Evolutionary conservation across 2,329 filamentous ascomycete species (phyloP).

Genomic region (Xylaria polymorpha): DNA sequence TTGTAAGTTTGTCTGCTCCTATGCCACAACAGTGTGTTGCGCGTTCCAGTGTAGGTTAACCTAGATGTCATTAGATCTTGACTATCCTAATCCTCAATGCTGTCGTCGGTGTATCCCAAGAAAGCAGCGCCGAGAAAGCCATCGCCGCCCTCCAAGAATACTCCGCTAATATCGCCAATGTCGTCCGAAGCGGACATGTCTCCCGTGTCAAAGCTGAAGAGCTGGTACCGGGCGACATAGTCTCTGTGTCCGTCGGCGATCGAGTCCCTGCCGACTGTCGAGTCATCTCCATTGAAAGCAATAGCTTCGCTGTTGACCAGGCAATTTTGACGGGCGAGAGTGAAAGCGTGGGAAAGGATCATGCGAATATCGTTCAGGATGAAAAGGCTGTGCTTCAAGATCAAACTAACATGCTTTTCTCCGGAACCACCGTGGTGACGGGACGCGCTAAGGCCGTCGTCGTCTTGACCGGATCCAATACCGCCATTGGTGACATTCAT

Average conservation of each 20-base stretch:
- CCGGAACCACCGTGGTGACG: slow-evolving; percentile 95
- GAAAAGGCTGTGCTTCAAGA: slow-evolving; percentile 93
- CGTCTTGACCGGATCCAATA: slow-evolving; percentile 87
- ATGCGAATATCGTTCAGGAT: slow-evolving; percentile 74
- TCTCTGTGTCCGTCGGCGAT: slow-evolving; percentile 89
- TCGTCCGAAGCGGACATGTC: slow-evolving; percentile 83
- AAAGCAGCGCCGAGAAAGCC: slow-evolving; percentile 98
- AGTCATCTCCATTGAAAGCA: slow-evolving; percentile 90
- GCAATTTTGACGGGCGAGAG: slow-evolving; percentile 97
- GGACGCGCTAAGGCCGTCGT: slow-evolving; percentile 93
- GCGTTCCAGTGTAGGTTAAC: slow-evolving; percentile 38
- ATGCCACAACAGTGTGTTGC: slow-evolving; percentile 1
- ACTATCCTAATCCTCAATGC: slow-evolving; percentile 97
- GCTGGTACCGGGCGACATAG: slow-evolving; percentile 91
- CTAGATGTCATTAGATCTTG: slow-evolving; percentile 74
- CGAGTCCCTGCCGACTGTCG: slow-evolving; percentile 96
- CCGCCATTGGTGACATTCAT: slow-evolving; percentile 98
- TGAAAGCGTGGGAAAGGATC: slow-evolving; percentile 93
- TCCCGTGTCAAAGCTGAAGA: slow-evolving; percentile 94
- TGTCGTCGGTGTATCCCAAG: slow-evolving; percentile 96
- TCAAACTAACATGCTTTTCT: slow-evolving; percentile 97
- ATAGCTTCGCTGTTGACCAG: slow-evolving; percentile 96
- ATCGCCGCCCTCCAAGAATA: slow-evolving; percentile 99
- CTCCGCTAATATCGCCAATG: slow-evolving; percentile 97
- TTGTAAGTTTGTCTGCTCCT: slow-evolving; percentile 70